These are phyloP conservation scores for Trypanosoma rangeli DNA, from an alignment of 208 protist genomes.

Conservation along the genomic window DNA sequence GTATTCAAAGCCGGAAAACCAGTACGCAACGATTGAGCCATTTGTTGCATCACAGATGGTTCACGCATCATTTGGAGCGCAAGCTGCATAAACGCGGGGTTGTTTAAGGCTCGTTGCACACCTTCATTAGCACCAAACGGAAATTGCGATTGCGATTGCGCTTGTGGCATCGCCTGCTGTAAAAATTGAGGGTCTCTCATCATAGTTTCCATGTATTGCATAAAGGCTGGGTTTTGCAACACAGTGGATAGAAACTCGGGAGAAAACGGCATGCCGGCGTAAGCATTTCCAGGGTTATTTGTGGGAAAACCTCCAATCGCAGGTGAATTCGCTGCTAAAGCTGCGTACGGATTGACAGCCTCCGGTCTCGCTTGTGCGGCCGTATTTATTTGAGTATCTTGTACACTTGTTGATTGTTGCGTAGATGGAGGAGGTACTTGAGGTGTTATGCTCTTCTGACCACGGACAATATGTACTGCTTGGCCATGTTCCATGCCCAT, in stretches of 20 bases:
- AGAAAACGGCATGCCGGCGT: constrained; percentile 5
- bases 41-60: constrained; percentile 38
- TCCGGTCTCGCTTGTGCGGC: constrained; percentile 13
- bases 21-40: constrained; percentile 29
- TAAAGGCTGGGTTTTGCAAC: constrained; percentile 69
- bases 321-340: constrained; percentile 49
- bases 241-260: constrained; percentile 38
- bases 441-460: constrained; percentile 38
- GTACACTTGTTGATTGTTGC: constrained; percentile 5
- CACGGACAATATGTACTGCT: constrained; percentile 85
- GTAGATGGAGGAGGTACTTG: constrained; percentile 8
- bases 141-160: constrained; percentile 11
- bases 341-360: constrained; percentile 66
- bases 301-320: constrained; percentile 5
- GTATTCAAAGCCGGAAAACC: constrained; percentile 2
- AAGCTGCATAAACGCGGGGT: constrained; percentile 47
- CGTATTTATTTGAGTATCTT: constrained; percentile 13
- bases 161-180: constrained; percentile 58
- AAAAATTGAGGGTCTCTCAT: constrained; percentile 69
- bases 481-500: constrained; percentile 77
- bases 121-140: constrained; percentile 31
- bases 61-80: constrained; percentile 66
- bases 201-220: constrained; percentile 55
- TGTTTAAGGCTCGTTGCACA: constrained; percentile 19
- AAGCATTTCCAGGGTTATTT: constrained; percentile 6